Percentiles rank a stretch among this genome's conserved stretches.
Conservation (phyloP, 169 alveolate genomes). For the Plasmodium malariae region DNA sequence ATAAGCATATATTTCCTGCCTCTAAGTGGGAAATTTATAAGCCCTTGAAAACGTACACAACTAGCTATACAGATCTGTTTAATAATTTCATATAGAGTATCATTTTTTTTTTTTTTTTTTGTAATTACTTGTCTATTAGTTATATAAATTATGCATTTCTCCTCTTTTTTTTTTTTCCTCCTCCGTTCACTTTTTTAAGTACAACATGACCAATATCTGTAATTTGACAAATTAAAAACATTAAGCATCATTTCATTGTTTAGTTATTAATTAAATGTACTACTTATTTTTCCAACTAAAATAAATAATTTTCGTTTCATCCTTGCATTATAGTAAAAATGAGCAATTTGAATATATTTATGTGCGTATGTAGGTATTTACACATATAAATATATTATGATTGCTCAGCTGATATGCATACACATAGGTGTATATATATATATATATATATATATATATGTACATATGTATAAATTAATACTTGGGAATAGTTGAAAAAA, state of each 20-base stretch:
- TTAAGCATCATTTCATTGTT: conserved; percentile 4
- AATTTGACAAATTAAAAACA: conserved; percentile 10
- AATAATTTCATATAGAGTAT: conserved; percentile 15
- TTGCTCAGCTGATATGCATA: too few species aligned
- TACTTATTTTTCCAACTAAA: not conserved
- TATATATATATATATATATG: conserved; percentile 2
- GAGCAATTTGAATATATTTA: not conserved
- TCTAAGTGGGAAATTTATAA: conserved; percentile 79
- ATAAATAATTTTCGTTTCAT: not conserved
- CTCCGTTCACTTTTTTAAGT: conserved; percentile 21
- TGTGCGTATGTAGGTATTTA: not conserved
- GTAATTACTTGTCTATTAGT: not conserved
- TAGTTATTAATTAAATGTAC: conserved; percentile 1
- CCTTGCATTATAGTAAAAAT: not conserved
- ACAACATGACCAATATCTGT: conserved; percentile 46
- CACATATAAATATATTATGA: not conserved
- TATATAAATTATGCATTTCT: not conserved
- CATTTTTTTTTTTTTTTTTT: conserved; percentile 12
- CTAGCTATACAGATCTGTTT: conserved; percentile 59
- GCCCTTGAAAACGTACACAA: conserved; percentile 67
- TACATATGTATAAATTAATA: conserved; percentile 1
- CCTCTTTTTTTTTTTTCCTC: conserved; percentile 4
- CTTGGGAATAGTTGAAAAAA: conserved; percentile 61
- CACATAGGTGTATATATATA: not conserved
- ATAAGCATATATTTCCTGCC: conserved; percentile 79